A percentile compares a stretch with the other conserved stretches of the same genome.
These are phyloP conservation scores for Lojkania enalia DNA, from an alignment of 2,329 filamentous ascomycete genomes.

Conservation along the genomic window DNA sequence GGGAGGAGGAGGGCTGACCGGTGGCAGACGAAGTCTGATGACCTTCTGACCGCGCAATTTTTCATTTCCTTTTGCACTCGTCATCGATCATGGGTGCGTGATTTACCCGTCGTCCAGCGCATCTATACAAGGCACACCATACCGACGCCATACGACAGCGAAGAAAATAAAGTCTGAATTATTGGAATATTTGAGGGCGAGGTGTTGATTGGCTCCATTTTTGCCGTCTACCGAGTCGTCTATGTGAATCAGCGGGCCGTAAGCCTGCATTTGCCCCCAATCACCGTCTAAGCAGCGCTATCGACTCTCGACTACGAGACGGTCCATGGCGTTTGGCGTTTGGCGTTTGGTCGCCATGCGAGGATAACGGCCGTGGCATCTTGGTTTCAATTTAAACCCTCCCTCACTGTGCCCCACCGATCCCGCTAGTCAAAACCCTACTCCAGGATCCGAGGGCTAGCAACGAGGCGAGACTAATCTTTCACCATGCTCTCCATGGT, in stretches of 20 bases:
- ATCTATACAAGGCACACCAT: constrained; percentile 38
- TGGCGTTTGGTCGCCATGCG: constrained; percentile 2
- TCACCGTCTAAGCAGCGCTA: constrained; percentile 7
- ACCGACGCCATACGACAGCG: constrained; percentile 5
- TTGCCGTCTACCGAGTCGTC: constrained; percentile 13
- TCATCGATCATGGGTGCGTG: constrained; percentile 9
- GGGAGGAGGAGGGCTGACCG: constrained; percentile 30
- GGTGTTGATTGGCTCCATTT: constrained; percentile 29
- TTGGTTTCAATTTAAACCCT: constrained; percentile 1
- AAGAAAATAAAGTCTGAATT: constrained; percentile 4
- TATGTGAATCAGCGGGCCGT: constrained; percentile 33
- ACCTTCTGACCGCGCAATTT: constrained; percentile 35
- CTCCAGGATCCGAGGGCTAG: constrained; percentile 16
- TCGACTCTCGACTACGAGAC: constrained; percentile 3
- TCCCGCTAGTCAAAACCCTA: constrained; percentile 23
- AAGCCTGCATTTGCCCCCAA: constrained; percentile 21
- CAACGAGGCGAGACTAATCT: constrained; percentile 20
- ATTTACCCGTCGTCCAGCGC: constrained; percentile 38
- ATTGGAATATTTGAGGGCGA: constrained; percentile 7
- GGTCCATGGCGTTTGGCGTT: not conserved
- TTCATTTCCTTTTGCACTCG: constrained; percentile 17
- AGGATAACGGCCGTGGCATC: constrained; percentile 13
- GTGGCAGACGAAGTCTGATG: constrained; percentile 34
- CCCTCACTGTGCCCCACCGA: constrained; percentile 14
- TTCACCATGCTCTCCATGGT: constrained; percentile 26